These are phyloP conservation scores for Blastocystis sp. DNA, from an alignment of 352 stramenopile species.

Conservation along the genomic window DNA sequence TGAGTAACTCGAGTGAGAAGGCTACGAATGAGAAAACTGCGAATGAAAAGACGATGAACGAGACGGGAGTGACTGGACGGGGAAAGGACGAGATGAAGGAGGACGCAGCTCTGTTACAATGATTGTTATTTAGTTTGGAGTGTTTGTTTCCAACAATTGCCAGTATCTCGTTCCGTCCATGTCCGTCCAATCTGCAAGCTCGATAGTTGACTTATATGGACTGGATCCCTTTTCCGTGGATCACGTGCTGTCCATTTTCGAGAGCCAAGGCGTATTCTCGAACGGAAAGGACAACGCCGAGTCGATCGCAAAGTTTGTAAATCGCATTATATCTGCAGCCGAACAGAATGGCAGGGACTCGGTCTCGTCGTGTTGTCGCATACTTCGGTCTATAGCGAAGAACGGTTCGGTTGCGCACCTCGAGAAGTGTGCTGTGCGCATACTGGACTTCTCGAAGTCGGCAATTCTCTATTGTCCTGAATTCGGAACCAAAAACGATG, in stretches of 20 bases:
- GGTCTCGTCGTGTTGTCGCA: not conserved
- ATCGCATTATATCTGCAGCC: constrained; percentile 38
- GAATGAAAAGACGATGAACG: constrained; percentile 15
- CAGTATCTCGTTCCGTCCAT: not conserved
- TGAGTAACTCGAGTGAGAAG: constrained; percentile 78
- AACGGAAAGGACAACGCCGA: constrained; percentile 4
- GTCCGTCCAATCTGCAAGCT: constrained; percentile 8
- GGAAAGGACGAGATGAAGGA: constrained; percentile 12
- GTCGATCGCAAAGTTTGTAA: constrained; percentile 50
- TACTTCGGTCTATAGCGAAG: not conserved
- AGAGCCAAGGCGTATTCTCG: not conserved
- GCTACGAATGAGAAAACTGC: constrained; percentile 3
- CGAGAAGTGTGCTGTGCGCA: constrained; percentile 18
- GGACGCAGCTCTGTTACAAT: not conserved
- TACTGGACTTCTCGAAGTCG: constrained; percentile 52
- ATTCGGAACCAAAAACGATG: constrained; percentile 18
- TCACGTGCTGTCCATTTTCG: constrained; percentile 13
- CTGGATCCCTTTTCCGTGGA: constrained; percentile 55
- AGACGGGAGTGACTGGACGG: not conserved
- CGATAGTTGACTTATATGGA: constrained; percentile 37
- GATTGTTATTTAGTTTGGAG: not conserved
- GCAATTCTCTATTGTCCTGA: constrained; percentile 42
- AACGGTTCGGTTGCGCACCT: not conserved
- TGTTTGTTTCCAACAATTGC: constrained; percentile 8
- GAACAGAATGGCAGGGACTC: constrained; percentile 32